A percentile compares a stretch with the other conserved stretches of the same genome.
Evolutionary conservation across 1,139 yeast species (phyloP).

Genomic region (Suhomyces terraborum): DNA sequence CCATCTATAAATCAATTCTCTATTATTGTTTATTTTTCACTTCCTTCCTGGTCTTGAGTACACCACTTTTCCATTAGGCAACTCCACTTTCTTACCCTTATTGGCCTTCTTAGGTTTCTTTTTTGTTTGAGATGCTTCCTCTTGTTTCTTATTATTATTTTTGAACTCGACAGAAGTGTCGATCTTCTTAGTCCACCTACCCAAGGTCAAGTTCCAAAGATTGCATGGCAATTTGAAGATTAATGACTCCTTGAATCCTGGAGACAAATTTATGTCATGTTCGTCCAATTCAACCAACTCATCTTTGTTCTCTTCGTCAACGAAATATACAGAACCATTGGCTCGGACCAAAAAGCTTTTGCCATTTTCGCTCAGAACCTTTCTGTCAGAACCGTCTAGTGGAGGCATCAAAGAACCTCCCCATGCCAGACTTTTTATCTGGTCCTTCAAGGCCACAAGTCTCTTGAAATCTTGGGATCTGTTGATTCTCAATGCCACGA

Average conservation of each 20-base stretch:
- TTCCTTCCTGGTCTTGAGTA: conserved; percentile 41
- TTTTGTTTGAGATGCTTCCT: conserved; percentile 20
- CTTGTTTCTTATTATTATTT: conserved; percentile 16
- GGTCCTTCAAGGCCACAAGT: conserved; percentile 51
- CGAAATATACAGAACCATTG: conserved; percentile 66
- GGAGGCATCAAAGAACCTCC: conserved; percentile 53
- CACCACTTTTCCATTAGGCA: conserved; percentile 64
- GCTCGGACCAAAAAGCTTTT: conserved; percentile 65
- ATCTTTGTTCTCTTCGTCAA: conserved; percentile 53
- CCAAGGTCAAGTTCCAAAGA: conserved; percentile 50
- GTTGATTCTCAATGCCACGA: conserved; percentile 53
- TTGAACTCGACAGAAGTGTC: conserved; percentile 29
- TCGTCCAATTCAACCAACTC: conserved; percentile 39
- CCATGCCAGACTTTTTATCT: conserved; percentile 62
- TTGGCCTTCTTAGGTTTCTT: conserved; percentile 17
- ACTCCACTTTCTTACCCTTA: conserved; percentile 48
- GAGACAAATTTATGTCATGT: conserved; percentile 37
- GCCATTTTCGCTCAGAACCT: conserved; percentile 45
- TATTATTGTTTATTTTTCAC: conserved; percentile 5
- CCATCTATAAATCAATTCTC: background rate
- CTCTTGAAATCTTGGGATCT: conserved; percentile 63
- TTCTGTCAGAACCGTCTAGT: conserved; percentile 47
- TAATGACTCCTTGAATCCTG: conserved; percentile 58
- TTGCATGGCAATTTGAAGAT: conserved; percentile 48
- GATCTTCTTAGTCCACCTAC: conserved; percentile 31